These are phyloP conservation scores for Lepraria neglecta DNA, from an alignment of 495 filamentous ascomycete genomes.

Conservation along the genomic window DNA sequence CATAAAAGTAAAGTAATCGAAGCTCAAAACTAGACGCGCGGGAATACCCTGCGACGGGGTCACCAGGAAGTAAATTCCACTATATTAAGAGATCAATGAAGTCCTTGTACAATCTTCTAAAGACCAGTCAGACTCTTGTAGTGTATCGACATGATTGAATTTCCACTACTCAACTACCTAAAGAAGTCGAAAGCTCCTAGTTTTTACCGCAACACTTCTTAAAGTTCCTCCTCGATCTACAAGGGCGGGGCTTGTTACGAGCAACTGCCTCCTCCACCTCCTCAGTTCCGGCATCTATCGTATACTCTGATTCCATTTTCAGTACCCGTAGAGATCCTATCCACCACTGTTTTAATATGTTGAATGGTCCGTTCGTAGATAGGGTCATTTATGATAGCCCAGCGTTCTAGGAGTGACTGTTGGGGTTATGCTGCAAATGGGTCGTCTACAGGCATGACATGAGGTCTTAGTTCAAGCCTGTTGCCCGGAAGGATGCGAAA, in stretches of 20 bases:
- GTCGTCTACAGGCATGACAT: background rate
- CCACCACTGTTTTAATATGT: background rate
- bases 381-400: background rate
- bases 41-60: no score
- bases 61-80: no score
- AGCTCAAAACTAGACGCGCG: no score
- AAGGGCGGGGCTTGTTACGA: constrained; percentile 7
- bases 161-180: no score
- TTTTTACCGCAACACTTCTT: constrained; percentile 10
- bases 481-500: background rate
- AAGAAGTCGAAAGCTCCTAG: background rate
- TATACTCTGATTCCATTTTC: background rate
- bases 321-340: background rate
- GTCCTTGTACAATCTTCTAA: no score
- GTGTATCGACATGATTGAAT: no score
- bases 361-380: background rate
- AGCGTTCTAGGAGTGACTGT: background rate
- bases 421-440: background rate
- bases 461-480: background rate
- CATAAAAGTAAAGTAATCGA: no score
- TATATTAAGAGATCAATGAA: no score
- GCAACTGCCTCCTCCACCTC: background rate
- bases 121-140: no score
- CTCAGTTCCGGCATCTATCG: no score
- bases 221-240: background rate